Conservation (phyloP, 1,284 basidiomycete species). For the Bjerkandera adusta region DNA sequence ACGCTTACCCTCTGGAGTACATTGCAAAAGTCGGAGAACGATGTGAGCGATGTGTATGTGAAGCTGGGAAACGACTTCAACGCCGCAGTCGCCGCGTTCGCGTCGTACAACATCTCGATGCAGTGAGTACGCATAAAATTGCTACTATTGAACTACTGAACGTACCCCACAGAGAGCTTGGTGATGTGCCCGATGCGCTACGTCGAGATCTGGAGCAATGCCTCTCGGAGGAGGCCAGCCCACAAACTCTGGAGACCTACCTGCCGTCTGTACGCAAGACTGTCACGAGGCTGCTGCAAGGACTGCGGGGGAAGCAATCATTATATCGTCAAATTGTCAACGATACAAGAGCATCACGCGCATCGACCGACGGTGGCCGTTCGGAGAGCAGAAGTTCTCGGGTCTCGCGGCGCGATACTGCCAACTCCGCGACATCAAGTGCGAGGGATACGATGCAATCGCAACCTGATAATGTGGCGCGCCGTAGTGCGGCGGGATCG, state of each 20-base stretch:
- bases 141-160: background rate
- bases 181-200: constrained; percentile 87
- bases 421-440: constrained; percentile 20
- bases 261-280: constrained; percentile 91
- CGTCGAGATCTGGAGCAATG: constrained; percentile 87
- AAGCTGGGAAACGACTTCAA: constrained; percentile 97
- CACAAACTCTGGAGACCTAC: constrained; percentile 85
- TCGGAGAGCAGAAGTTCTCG: constrained; percentile 50
- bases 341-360: constrained; percentile 48
- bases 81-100: constrained; percentile 87
- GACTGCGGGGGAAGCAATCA: constrained; percentile 89
- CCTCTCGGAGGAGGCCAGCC: constrained; percentile 86
- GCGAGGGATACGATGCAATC: constrained; percentile 15
- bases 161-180: constrained; percentile 67
- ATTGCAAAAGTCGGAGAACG: constrained; percentile 70
- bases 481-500: constrained; percentile 17
- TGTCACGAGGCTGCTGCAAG: constrained; percentile 90
- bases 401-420: constrained; percentile 8
- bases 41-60: constrained; percentile 97
- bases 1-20: constrained; percentile 89
- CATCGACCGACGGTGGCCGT: constrained; percentile 47
- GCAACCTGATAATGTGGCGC: constrained; percentile 20
- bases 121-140: constrained; percentile 53
- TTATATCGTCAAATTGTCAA: constrained; percentile 68
- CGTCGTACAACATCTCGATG: constrained; percentile 87